Conservation (phyloP, 2,329 filamentous ascomycete genomes). For the Grosmannia penicillata region DNA sequence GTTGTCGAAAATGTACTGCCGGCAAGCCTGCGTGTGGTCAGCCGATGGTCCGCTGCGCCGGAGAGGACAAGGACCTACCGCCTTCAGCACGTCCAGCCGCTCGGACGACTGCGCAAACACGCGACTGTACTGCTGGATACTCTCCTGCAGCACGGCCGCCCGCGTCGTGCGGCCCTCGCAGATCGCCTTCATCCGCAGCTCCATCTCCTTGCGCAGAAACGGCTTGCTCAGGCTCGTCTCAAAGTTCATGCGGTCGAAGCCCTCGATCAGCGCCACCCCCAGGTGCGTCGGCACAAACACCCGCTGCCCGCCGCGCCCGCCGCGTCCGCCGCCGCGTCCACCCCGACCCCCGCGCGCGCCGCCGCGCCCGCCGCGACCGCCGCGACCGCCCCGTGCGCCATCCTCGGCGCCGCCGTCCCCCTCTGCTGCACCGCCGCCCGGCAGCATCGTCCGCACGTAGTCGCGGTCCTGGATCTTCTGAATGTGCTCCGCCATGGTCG, state of each 20-base stretch:
- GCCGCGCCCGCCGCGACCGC: slow-evolving; percentile 29
- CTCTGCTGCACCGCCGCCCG: slow-evolving; percentile 14
- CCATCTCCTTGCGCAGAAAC: slow-evolving; percentile 95
- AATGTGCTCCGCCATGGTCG: slow-evolving; percentile 98
- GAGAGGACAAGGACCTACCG: slow-evolving; percentile 28
- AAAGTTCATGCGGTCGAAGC: slow-evolving; percentile 87
- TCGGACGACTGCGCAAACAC: slow-evolving; percentile 74
- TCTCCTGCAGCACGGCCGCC: slow-evolving; percentile 64
- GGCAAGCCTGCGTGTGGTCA: slow-evolving; percentile 33
- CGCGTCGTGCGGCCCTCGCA: slow-evolving; percentile 73
- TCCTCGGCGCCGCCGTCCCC: slow-evolving; percentile 24
- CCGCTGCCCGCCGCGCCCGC: slow-evolving; percentile 41
- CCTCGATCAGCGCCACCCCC: slow-evolving; percentile 81
- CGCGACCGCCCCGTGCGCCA: slow-evolving; percentile 31
- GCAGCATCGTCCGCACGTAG: slow-evolving; percentile 56
- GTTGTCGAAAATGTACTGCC: slow-evolving; percentile 32
- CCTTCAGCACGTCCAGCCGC: slow-evolving; percentile 52
- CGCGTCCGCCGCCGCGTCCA: slow-evolving; percentile 22
- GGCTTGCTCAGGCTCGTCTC: slow-evolving; percentile 90
- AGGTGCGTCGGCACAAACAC: slow-evolving; percentile 90
- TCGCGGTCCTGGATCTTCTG: slow-evolving; percentile 82
- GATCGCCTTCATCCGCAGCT: slow-evolving; percentile 90
- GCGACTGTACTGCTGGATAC: slow-evolving; percentile 69
- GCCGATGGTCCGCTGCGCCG: no score
- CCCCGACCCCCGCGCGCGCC: slow-evolving; percentile 24